phyloP scores from a whole-genome alignment of 139 green algal genomes.

The Ulvella scutata region DNA sequence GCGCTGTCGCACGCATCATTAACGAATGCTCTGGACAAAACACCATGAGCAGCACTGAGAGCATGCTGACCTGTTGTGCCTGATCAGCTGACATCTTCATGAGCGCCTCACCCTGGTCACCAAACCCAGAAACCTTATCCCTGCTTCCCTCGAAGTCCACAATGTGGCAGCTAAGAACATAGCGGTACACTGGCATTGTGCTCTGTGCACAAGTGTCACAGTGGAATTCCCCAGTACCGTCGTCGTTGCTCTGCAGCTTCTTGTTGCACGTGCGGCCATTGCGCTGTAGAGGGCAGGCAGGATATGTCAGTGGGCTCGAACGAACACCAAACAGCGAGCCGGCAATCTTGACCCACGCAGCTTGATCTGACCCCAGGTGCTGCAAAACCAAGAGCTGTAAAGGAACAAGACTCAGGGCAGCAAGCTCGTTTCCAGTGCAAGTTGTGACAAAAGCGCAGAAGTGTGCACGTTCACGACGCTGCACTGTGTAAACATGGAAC shows the following conservation, averaged over 20 bases:
- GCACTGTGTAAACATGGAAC: too few species aligned
- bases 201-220: constrained; percentile 14
- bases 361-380: too few species aligned
- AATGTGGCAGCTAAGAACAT: constrained; percentile 17
- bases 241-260: constrained; percentile 37
- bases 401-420: too few species aligned
- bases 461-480: too few species aligned
- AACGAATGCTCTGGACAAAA: too few species aligned
- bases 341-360: background rate
- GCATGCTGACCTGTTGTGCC: background rate
- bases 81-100: constrained; percentile 16
- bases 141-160: constrained; percentile 34
- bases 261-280: constrained; percentile 58
- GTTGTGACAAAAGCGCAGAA: too few species aligned
- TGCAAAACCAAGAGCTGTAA: too few species aligned
- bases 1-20: too few species aligned
- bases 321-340: background rate
- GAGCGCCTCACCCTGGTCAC: constrained; percentile 23
- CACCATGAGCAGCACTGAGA: background rate
- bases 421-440: too few species aligned
- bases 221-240: constrained; percentile 5
- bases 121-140: constrained; percentile 39
- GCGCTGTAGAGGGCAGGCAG: constrained; percentile 32
- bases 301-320: constrained; percentile 28
- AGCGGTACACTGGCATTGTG: constrained; percentile 22